These are phyloP conservation scores for Nymphaea colorata DNA, from an alignment of 164 flowering plant genomes.

Conservation along the genomic window DNA sequence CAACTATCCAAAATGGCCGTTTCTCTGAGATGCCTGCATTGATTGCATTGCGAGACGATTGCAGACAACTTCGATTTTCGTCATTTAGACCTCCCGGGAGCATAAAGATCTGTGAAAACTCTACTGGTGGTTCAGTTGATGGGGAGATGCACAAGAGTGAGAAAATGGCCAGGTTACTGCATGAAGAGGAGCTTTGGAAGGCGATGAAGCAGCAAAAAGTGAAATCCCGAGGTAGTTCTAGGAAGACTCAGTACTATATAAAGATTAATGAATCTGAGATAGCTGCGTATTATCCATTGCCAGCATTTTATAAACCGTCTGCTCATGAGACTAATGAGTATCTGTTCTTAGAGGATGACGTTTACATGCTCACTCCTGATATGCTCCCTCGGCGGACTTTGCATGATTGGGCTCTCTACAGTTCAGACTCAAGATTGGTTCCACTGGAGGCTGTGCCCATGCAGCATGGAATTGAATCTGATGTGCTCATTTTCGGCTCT, in stretches of 20 bases:
- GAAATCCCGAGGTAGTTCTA: slow-evolving; percentile 3
- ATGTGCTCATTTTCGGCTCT: slow-evolving; percentile 82
- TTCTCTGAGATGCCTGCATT: slow-evolving; percentile 53
- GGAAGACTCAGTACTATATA: slow-evolving; percentile 30
- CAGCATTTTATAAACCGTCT: slow-evolving; percentile 59
- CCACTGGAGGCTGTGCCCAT: slow-evolving; percentile 90
- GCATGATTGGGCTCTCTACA: slow-evolving; percentile 88
- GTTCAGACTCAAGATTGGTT: slow-evolving; percentile 72
- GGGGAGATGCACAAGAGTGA: slow-evolving; percentile 54
- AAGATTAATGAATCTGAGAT: slow-evolving; percentile 94
- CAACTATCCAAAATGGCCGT: background rate
- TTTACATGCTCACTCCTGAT: slow-evolving; percentile 27
- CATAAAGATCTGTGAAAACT: slow-evolving; percentile 16
- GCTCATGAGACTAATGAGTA: slow-evolving; percentile 68
- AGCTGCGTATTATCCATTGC: slow-evolving; percentile 87
- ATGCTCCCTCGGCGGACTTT: slow-evolving; percentile 71
- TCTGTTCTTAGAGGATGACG: slow-evolving; percentile 48
- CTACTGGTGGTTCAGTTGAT: background rate
- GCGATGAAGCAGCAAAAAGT: slow-evolving; percentile 47
- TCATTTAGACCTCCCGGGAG: slow-evolving; percentile 5
- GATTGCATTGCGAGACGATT: slow-evolving; percentile 46
- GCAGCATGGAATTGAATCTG: slow-evolving; percentile 76
- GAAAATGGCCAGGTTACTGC: slow-evolving; percentile 57
- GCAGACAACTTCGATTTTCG: slow-evolving; percentile 2
- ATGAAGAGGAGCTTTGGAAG: slow-evolving; percentile 70